Conservation (phyloP, 2,329 filamentous ascomycete genomes). For the Laburnicola sp. region DNA sequence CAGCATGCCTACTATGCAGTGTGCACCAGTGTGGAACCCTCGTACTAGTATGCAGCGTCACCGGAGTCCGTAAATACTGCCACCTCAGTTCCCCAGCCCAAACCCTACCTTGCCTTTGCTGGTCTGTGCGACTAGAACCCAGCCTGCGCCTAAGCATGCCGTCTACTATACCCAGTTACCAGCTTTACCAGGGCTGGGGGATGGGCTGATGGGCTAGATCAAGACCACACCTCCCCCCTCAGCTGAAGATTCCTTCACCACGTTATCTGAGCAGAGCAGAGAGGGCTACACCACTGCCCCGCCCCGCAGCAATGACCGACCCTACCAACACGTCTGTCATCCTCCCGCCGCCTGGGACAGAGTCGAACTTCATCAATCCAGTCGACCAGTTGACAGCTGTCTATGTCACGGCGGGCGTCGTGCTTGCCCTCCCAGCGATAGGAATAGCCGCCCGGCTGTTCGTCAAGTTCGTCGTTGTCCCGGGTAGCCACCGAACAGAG, state of each 20-base stretch:
- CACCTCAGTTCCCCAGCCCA: background rate
- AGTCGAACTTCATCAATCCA: slow-evolving; percentile 2
- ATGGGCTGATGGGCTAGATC: background rate
- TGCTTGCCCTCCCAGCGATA: background rate
- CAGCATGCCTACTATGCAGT: no score
- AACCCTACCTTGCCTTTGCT: background rate
- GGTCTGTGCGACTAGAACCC: background rate
- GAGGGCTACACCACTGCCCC: background rate
- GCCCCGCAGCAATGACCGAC: background rate
- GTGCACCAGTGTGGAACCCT: no score
- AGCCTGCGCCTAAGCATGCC: background rate
- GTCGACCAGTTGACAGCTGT: background rate
- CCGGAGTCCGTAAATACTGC: background rate
- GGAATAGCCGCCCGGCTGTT: background rate
- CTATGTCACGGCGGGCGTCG: background rate
- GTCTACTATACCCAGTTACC: background rate
- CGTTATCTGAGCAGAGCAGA: background rate
- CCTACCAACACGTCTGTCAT: background rate
- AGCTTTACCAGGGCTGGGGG: background rate
- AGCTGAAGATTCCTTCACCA: background rate
- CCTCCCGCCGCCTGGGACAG: background rate
- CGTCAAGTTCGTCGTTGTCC: slow-evolving; percentile 1
- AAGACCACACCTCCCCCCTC: background rate
- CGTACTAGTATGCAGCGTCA: background rate
- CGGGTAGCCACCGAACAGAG: background rate